These are phyloP conservation scores for Rhododendron simsii DNA, from an alignment of 148 eudicot genomes.

Conservation along the genomic window DNA sequence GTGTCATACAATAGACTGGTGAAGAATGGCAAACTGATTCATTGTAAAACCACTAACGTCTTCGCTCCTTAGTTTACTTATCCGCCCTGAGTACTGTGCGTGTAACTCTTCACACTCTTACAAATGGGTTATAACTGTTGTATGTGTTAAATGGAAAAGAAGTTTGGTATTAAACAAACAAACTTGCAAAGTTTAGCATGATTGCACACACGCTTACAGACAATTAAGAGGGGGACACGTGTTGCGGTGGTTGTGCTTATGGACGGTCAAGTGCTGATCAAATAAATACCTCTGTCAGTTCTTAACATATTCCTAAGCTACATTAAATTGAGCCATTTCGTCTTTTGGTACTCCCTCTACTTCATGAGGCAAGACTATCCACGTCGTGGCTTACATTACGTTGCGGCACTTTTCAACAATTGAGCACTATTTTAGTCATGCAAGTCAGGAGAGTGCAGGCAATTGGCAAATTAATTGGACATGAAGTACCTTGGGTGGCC, in stretches of 20 bases:
- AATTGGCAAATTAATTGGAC: not conserved
- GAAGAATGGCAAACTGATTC: not conserved
- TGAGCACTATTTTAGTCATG: not conserved
- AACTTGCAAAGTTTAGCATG: not conserved
- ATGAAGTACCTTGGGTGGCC: not conserved
- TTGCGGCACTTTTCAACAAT: not conserved
- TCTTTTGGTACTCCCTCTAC: not conserved
- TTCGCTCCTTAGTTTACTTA: not conserved
- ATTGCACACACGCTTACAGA: not conserved
- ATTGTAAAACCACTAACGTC: not conserved
- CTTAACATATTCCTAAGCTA: conserved; percentile 13
- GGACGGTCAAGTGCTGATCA: conserved; percentile 17
- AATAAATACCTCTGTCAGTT: not conserved
- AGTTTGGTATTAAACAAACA: not conserved
- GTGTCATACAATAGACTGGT: not conserved
- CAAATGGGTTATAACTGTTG: not conserved
- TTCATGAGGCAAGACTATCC: conserved; percentile 1
- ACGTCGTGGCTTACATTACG: not conserved
- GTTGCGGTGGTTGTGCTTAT: not conserved
- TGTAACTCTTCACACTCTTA: not conserved
- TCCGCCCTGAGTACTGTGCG: not conserved
- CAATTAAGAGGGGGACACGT: not conserved
- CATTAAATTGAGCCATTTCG: conserved; percentile 2
- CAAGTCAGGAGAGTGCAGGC: no score
- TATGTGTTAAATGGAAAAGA: not conserved